Evolutionary conservation across 2,329 filamentous ascomycete genomes (phyloP), one percentile per base, ranked within the genome.

Genomic region (Diplocarpon rosae): DNA sequence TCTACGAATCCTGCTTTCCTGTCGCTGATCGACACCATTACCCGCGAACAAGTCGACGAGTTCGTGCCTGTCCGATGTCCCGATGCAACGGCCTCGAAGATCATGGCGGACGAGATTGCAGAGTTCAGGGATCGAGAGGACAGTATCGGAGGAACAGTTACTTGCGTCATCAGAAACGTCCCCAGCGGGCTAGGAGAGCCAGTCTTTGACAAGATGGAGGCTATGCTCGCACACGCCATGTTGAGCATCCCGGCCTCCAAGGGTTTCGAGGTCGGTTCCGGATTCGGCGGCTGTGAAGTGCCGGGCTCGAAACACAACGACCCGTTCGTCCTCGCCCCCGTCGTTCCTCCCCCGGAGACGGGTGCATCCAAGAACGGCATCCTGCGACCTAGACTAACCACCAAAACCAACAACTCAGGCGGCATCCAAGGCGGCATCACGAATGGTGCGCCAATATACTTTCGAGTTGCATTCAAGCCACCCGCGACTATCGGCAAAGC

Each of bases 391-490:
- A 74, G 71, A 51, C 74, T 95, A 42, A 82, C 80, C 8, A 95
- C 90, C 45, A 85, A 83, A 69, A 95, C 90, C 20, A 96, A 96
- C 71, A 88, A 95, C 71, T 90, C 83, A 2, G 90, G 90, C 11
- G 92, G 90, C 52, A 86, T 96, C 56, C 90, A 96, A 69, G 92
- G 90, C 35, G 90, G 90, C 42, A 96, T 96, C 66, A 83, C 84
- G 40, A 96, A 96, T 65, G 92, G 90, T 46, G 85, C 86, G 31
- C 83, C 81, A 47, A 87, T 96, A 68, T 96, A 92, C 73, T 96
- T 96, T 76, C 80, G 84, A 40, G 82, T 95, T 5, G 89, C 78
- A 13, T 96, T 96, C 78, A 96, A 96, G 73, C 85, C 90, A 9
- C 80, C 90, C 2, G 89, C 90, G 27, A 96, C 92, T 2, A 96